A percentile compares a stretch with the other conserved stretches of the same genome.
These are phyloP conservation scores for Murraya paniculata DNA, from an alignment of 345 rosid species.

Conservation along the genomic window DNA sequence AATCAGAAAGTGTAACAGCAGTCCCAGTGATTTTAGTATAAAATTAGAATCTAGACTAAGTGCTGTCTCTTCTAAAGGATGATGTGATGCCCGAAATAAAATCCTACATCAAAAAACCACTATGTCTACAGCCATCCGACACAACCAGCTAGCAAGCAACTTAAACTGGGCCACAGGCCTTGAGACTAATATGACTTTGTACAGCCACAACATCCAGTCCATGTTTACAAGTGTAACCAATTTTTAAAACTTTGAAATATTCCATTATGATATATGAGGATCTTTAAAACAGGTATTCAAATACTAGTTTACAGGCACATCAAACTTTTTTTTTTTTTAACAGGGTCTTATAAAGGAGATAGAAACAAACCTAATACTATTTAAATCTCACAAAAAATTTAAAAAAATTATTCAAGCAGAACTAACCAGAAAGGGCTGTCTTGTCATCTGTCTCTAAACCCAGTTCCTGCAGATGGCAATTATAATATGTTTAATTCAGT, in stretches of 20 bases:
- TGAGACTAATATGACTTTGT: background rate
- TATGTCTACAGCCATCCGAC: background rate
- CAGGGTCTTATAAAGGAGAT: background rate
- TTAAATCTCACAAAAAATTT: slow-evolving; percentile 7
- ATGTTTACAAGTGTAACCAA: background rate
- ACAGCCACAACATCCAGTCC: background rate
- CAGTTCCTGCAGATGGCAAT: slow-evolving; percentile 63
- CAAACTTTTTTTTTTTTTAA: background rate
- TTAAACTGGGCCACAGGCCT: background rate
- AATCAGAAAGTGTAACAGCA: slow-evolving; percentile 5
- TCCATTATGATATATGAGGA: background rate
- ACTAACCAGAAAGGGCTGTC: slow-evolving; percentile 93
- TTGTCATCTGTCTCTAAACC: slow-evolving; percentile 99
- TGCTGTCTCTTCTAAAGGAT: background rate
- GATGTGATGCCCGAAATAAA: background rate
- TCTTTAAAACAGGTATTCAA: background rate
- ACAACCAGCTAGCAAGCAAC: background rate
- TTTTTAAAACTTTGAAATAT: background rate
- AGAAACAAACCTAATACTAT: background rate
- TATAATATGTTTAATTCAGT: slow-evolving; percentile 17
- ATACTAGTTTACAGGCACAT: background rate
- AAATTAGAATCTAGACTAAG: background rate
- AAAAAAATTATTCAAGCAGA: slow-evolving; percentile 13
- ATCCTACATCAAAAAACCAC: background rate
- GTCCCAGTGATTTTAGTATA: background rate